phyloP scores from a whole-genome alignment of 2,329 filamentous ascomycete genomes.

The Tolypocladium paradoxum region DNA sequence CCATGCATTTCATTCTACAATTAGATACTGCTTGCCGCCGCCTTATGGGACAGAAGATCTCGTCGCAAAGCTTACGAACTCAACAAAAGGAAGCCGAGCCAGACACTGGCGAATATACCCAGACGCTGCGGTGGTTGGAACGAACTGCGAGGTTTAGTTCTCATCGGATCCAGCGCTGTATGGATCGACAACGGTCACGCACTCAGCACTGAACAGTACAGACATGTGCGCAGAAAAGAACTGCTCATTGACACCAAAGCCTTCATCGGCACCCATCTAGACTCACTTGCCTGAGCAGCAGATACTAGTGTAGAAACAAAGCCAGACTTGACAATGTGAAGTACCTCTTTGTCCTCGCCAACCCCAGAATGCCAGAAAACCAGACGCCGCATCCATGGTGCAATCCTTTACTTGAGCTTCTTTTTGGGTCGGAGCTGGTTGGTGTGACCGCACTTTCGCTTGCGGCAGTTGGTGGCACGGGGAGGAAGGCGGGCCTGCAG shows the following conservation, averaged over 20 bases:
- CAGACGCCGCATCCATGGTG: conserved; percentile 33
- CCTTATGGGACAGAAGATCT: background rate
- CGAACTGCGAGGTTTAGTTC: background rate
- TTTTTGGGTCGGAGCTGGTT: conserved; percentile 99
- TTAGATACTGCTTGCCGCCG: background rate
- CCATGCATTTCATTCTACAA: background rate
- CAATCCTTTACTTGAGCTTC: conserved; percentile 75
- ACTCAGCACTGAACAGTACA: background rate
- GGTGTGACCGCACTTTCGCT: conserved; percentile 99
- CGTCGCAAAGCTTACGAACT: background rate
- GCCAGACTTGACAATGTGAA: conserved; percentile 24
- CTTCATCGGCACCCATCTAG: conserved; percentile 23
- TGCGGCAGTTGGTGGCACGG: conserved; percentile 99
- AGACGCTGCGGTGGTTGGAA: background rate
- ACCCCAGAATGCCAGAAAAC: conserved; percentile 28
- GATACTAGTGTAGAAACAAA: conserved; percentile 31
- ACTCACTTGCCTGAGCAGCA: conserved; percentile 26
- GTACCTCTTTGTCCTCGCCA: conserved; percentile 24
- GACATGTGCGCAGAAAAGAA: background rate
- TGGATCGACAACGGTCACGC: background rate
- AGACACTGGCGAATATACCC: too few species aligned
- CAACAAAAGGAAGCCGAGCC: background rate
- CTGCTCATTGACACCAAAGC: conserved; percentile 3
- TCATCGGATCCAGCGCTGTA: background rate
- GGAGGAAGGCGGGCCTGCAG: conserved; percentile 72